A percentile compares a stretch with the other conserved stretches of the same genome.
Evolutionary conservation across 1,284 basidiomycete species (phyloP).

Genomic region (Irpex rosettiformis): DNA sequence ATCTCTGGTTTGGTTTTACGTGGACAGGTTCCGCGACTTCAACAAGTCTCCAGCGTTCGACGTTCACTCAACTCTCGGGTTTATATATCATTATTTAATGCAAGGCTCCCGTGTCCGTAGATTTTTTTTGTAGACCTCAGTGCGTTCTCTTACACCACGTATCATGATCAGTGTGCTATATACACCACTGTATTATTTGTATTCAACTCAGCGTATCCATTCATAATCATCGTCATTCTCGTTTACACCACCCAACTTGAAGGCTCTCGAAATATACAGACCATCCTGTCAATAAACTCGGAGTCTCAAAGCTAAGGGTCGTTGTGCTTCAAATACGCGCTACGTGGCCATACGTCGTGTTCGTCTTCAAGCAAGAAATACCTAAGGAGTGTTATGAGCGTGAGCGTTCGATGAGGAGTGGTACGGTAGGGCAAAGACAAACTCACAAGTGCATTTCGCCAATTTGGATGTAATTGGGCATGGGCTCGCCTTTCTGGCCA

Average conservation of each 20-base stretch:
- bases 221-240: too few species aligned
- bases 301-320: background rate
- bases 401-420: background rate
- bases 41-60: too few species aligned
- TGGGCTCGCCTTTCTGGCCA: background rate
- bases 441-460: conserved; percentile 3
- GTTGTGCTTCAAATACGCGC: background rate
- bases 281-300: background rate
- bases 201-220: too few species aligned
- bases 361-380: background rate
- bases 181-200: too few species aligned
- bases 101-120: too few species aligned
- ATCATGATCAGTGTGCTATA: too few species aligned
- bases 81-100: too few species aligned
- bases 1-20: too few species aligned
- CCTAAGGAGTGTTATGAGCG: background rate
- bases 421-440: background rate
- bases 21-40: too few species aligned
- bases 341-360: background rate
- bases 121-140: too few species aligned
- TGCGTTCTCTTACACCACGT: too few species aligned
- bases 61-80: too few species aligned
- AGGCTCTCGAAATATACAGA: background rate
- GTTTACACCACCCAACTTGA: background rate
- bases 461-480: conserved; percentile 1